Evolutionary conservation across 192 early-diverging fungal species (phyloP), one percentile per base, ranked within the genome.

Genomic region (Coemansia sp.): DNA sequence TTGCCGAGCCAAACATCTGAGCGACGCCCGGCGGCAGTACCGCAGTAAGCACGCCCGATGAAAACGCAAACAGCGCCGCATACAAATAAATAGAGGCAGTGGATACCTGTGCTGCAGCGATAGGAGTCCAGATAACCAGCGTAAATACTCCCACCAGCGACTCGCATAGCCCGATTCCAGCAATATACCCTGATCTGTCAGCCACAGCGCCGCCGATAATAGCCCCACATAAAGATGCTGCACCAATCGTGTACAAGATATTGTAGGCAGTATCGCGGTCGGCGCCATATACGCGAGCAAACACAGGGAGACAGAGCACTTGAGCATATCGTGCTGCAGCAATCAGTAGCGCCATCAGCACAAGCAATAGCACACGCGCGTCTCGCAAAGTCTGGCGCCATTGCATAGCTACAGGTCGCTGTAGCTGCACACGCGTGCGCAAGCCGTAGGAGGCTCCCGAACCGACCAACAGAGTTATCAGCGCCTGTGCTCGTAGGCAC

Each of bases 1-100:
- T 26, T 1, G 39, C 56, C 2, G 57, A 55, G 35, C 77, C 77
- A 59, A 80, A 71, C 73, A 80, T 65, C 57, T 73, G 77, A 0
- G 60, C 62, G 28, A 62, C 28, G 10, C 46, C 59, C 0, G 66
- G 42, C 3, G 77, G 73, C 1, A 80, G 65, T 14, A 67, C 66
- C 0, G 73, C 59, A 3, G 63, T 63, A 13, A 74, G 39, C 2
- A 56, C 33, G 0, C 72, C 77, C 0, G 62, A 65, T n/a, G 72
- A 60, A 6, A 74, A 36, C 1, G 72, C 77, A 24, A 62, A 70
- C 50, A 74, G 24, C 43, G 68, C 72, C 3, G 72, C 57, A 20
- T 71, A 80, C 1, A 63, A 65, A 37, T 66, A 73, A 39, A 79
- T 26, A 0, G 71, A 67, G n/a, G 71, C 71, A 0, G 45, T 14